Evolutionary conservation across 192 early-diverging fungal genomes (phyloP).

Genomic region (Chytriomyces hyalinus): DNA sequence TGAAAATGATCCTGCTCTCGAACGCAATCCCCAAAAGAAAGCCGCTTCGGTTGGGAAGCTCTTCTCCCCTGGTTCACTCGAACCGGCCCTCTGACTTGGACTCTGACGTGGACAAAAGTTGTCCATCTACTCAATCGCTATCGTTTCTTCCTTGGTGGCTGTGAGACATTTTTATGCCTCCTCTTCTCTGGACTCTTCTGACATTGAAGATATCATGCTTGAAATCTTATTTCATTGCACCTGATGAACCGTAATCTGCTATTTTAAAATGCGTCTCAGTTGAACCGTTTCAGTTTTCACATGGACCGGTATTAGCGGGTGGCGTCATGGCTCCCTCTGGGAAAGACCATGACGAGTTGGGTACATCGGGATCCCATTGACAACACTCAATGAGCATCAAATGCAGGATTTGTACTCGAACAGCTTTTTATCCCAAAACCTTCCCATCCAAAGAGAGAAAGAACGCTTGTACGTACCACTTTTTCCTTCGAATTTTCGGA

Average conservation of each 20-base stretch:
- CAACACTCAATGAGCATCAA: conserved; percentile 75
- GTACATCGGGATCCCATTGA: conserved; percentile 87
- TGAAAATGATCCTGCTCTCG: too few species aligned
- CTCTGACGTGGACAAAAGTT: conserved; percentile 30
- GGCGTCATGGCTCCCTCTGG: not conserved
- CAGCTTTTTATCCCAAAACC: conserved; percentile 81
- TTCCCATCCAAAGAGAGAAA: conserved; percentile 83
- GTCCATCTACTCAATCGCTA: conserved; percentile 20
- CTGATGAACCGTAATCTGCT: too few species aligned
- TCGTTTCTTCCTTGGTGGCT: not conserved
- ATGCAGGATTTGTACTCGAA: conserved; percentile 96
- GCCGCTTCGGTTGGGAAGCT: conserved; percentile 41
- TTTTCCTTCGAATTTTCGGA: conserved; percentile 57
- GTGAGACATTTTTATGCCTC: not conserved
- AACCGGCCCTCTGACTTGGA: conserved; percentile 38
- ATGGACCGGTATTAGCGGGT: too few species aligned
- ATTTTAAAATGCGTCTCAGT: too few species aligned
- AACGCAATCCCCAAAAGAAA: not conserved
- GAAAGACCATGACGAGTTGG: conserved; percentile 55
- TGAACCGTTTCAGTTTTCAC: too few species aligned
- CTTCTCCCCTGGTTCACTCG: conserved; percentile 45
- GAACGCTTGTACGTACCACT: conserved; percentile 81
- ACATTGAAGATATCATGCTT: too few species aligned
- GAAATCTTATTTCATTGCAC: not conserved
- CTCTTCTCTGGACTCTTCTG: conserved; percentile 1